Conservation (phyloP, 2,329 filamentous ascomycete species). For the Ophiostoma perfectum region DNA sequence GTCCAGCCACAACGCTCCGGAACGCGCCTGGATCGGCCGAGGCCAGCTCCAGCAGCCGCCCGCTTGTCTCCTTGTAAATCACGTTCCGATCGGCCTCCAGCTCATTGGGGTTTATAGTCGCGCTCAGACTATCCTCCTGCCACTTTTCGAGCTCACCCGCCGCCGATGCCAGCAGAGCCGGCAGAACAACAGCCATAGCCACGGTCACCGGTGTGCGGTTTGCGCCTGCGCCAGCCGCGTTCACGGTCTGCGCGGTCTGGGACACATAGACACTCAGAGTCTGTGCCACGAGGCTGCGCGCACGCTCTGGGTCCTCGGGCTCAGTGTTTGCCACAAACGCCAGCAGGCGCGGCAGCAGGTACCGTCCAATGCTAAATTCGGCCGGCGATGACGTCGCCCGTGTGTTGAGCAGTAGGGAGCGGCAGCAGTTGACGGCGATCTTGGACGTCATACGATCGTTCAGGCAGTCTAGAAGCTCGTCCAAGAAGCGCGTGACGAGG, state of each 20-base stretch:
- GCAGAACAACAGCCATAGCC: conserved; percentile 71
- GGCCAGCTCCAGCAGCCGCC: conserved; percentile 73
- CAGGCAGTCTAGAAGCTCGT: conserved; percentile 80
- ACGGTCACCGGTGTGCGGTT: conserved; percentile 43
- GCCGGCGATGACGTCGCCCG: conserved; percentile 49
- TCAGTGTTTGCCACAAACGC: conserved; percentile 65
- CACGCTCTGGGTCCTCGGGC: conserved; percentile 73
- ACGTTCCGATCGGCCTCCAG: conserved; percentile 40
- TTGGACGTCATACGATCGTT: conserved; percentile 76
- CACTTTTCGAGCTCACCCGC: conserved; percentile 37
- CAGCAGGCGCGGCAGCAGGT: conserved; percentile 69
- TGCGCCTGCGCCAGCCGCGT: conserved; percentile 32
- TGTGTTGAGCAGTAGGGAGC: conserved; percentile 69
- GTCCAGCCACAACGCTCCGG: conserved; percentile 62
- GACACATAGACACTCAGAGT: conserved; percentile 69
- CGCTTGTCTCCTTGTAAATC: conserved; percentile 67
- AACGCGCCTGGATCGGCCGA: conserved; percentile 69
- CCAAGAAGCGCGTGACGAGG: conserved; percentile 66
- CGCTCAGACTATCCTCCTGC: conserved; percentile 39
- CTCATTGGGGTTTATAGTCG: background rate
- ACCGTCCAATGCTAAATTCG: conserved; percentile 67
- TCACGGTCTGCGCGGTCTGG: conserved; percentile 26
- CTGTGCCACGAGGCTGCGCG: conserved; percentile 64
- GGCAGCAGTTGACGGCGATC: conserved; percentile 83
- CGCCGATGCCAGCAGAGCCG: conserved; percentile 68